phyloP scores from a whole-genome alignment of 805 yeast species.

The Cyberlindnera bimundalis region DNA sequence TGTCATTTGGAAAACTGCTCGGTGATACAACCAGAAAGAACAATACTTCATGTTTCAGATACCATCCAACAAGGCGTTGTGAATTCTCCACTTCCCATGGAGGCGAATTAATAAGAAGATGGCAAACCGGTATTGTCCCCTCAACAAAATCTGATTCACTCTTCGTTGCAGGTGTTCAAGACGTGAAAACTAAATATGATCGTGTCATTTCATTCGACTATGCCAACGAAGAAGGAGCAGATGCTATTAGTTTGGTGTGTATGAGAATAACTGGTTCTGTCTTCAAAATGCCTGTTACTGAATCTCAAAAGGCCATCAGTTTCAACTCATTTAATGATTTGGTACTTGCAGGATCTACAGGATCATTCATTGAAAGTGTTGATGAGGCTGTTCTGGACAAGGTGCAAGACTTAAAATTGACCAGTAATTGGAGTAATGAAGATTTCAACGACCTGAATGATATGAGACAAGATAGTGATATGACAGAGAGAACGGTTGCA shows the following conservation, averaged over 20 bases:
- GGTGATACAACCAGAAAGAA: slow-evolving; percentile 59
- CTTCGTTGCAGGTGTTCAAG: slow-evolving; percentile 74
- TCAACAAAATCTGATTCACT: slow-evolving; percentile 47
- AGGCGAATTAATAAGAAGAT: slow-evolving; percentile 73
- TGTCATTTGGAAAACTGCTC: slow-evolving; percentile 58
- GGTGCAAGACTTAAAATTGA: slow-evolving; percentile 17
- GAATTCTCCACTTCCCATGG: slow-evolving; percentile 79
- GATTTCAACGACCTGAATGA: slow-evolving; percentile 32
- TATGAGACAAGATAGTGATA: slow-evolving; percentile 8
- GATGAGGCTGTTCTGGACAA: slow-evolving; percentile 30
- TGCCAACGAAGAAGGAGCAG: slow-evolving; percentile 28
- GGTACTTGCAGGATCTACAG: slow-evolving; percentile 55
- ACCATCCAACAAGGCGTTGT: slow-evolving; percentile 60
- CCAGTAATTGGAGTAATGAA: slow-evolving; percentile 20
- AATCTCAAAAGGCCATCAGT: slow-evolving; percentile 56
- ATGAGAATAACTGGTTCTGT: slow-evolving; percentile 90
- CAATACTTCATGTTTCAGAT: slow-evolving; percentile 62
- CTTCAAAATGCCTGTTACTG: slow-evolving; percentile 71
- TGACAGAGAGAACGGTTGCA: background rate
- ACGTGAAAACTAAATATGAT: slow-evolving; percentile 71
- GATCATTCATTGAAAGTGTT: slow-evolving; percentile 37
- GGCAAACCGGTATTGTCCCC: slow-evolving; percentile 69
- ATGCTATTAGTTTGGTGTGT: slow-evolving; percentile 69
- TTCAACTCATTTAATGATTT: slow-evolving; percentile 72
- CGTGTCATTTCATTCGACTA: slow-evolving; percentile 85